Evolutionary conservation across 108 stramenopile genomes (phyloP).

Genomic region (Cyclostephanos tholiformis): DNA sequence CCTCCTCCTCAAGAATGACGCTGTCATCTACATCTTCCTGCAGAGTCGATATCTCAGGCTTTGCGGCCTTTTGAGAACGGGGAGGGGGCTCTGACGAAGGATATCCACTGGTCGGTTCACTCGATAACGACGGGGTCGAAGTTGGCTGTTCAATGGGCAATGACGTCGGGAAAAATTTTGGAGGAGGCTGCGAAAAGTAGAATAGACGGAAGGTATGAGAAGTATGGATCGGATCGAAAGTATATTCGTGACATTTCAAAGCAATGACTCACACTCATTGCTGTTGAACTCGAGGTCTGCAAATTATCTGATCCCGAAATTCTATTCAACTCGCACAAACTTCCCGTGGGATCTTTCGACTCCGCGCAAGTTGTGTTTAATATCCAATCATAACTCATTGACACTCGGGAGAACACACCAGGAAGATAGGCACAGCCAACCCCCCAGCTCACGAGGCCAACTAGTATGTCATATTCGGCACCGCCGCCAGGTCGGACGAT

Average conservation of each 20-base stretch:
- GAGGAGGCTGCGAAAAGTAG: background rate
- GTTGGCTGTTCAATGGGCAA: background rate
- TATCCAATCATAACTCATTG: constrained; percentile 10
- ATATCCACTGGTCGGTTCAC: background rate
- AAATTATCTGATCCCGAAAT: background rate
- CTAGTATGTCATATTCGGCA: constrained; percentile 23
- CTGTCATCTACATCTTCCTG: background rate
- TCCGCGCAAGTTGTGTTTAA: background rate
- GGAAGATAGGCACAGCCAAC: constrained; percentile 21
- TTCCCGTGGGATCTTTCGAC: constrained; percentile 2
- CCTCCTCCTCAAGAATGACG: background rate
- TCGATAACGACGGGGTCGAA: background rate
- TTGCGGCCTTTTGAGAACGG: background rate
- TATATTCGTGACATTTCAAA: background rate
- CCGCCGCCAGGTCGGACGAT: constrained; percentile 19
- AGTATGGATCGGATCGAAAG: background rate
- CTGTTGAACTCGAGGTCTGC: background rate
- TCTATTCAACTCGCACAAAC: constrained; percentile 9
- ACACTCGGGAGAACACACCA: constrained; percentile 17
- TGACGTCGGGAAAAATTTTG: background rate
- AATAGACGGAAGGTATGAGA: background rate
- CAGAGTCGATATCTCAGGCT: too few species aligned
- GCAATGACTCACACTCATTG: background rate
- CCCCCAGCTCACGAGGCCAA: constrained; percentile 44
- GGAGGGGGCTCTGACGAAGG: background rate